Base-by-base conservation (phyloP, 805 yeast species). In the Yarrowia alimentaria region DNA sequence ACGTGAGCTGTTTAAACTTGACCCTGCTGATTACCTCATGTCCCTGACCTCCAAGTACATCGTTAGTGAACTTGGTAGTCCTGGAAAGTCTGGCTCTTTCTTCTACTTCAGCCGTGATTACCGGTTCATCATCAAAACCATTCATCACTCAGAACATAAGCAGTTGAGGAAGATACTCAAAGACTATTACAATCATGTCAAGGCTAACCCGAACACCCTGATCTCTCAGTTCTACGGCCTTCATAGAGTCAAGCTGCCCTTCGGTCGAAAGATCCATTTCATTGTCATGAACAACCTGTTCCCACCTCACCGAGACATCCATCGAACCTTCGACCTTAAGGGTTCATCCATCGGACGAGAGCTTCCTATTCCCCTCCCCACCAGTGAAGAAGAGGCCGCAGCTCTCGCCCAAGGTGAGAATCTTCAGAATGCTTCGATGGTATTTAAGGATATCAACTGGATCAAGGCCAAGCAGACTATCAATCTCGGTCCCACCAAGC, bases 61-160 rank as follows among this genome's bases (percentile, higher is more conserved):
- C 56, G 75, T 93, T 29, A 84, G 93, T 20, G 97, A 91, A 67
- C 71, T 89, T 57, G 95, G 91, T 16, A 89, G 97, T 1, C 97
- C 98, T 0, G 99, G 99, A 3, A 93, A 93, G 65, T 84, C 95
- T 61, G 99, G 99, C 0, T 88, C 96, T 0, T 91, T 91, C 62
- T 93, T 93, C 64, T 93, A 93, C 70, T 94, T 85, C 66, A 88
- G 97, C 5, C 73, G 96, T 55, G 99, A 94, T 68, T 90, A 83
- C 69, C 77, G 91, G 56, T 93, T 86, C 68, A 93, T 93, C 63
- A 94, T 93, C 67, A 93, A 93, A 65, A 93, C 99, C 0, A 89
- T 93, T 51, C 97, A 87, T 64, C 95, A 86, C 61, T 69, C 93
- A 1, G 99, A 93, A 62, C 98, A 93, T 69, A 79, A 80, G 55